These are phyloP conservation scores for Beta macrorhiza DNA, from an alignment of 179 eudicot species.

Conservation along the genomic window DNA sequence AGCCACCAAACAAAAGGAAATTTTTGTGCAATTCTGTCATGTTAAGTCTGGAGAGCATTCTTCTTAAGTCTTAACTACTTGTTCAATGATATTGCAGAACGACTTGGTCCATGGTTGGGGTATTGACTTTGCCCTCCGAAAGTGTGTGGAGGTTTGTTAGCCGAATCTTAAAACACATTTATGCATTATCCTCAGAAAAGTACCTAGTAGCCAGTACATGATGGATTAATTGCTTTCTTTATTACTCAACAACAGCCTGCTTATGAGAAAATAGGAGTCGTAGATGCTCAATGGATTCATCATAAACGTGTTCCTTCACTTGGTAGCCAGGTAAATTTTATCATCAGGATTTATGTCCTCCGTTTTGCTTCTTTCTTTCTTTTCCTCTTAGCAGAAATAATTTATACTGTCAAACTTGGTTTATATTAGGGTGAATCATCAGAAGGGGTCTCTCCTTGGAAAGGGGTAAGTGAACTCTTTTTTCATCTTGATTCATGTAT, in stretches of 20 bases:
- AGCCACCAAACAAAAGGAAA: background rate
- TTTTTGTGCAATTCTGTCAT: background rate
- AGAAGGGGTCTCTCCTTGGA: conserved; percentile 18
- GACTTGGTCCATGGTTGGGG: conserved; percentile 79
- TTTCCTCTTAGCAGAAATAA: background rate
- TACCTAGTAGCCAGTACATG: background rate
- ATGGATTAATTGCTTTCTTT: background rate
- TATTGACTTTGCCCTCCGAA: conserved; percentile 51
- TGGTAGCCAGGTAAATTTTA: conserved; percentile 43
- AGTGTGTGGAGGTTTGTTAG: conserved; percentile 48
- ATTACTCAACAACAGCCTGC: conserved; percentile 31
- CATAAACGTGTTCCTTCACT: conserved; percentile 55
- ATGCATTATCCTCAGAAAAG: background rate
- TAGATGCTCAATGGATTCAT: conserved; percentile 59
- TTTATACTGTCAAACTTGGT: background rate
- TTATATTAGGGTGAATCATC: conserved; percentile 25
- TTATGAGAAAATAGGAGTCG: conserved; percentile 55
- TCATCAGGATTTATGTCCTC: background rate
- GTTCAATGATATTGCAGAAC: conserved; percentile 38
- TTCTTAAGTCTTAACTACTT: background rate
- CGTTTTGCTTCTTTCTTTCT: background rate
- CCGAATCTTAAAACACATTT: background rate
- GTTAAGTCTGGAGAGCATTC: background rate
- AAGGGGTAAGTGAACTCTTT: conserved; percentile 27
- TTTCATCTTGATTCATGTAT: background rate